A percentile compares a stretch with the other conserved stretches of the same genome.
These are phyloP conservation scores for Orbilia javanica DNA, from an alignment of 2,329 filamentous ascomycete species.

Conservation along the genomic window DNA sequence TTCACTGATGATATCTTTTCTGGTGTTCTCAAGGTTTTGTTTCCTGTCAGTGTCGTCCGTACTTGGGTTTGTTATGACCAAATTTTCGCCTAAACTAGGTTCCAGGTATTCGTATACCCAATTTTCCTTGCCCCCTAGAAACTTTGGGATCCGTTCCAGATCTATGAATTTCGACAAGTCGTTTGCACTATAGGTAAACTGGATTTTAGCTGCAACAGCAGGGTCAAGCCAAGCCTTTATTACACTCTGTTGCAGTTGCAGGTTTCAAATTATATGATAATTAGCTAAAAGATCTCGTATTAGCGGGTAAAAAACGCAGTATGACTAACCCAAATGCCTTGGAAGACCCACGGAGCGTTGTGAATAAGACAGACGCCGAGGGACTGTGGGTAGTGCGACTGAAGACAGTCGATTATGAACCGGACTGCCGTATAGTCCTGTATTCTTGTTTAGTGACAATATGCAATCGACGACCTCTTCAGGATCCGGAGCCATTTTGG, in stretches of 20 bases:
- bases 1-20: slow-evolving; percentile 73
- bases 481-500: no score
- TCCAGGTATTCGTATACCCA: slow-evolving; percentile 89
- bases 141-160: slow-evolving; percentile 76
- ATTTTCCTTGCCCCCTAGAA: slow-evolving; percentile 83
- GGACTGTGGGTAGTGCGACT: slow-evolving; percentile 96
- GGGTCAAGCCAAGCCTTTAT: slow-evolving; percentile 97
- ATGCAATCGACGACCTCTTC: no score
- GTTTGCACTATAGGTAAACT: slow-evolving; percentile 85
- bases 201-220: slow-evolving; percentile 92
- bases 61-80: slow-evolving; percentile 70
- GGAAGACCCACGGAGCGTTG: slow-evolving; percentile 96
- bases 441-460: no score
- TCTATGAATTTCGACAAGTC: slow-evolving; percentile 84
- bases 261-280: no score
- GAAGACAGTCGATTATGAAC: slow-evolving; percentile 99
- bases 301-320: background rate
- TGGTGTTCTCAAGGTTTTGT: slow-evolving; percentile 67
- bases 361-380: slow-evolving; percentile 91
- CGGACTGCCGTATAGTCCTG: slow-evolving; percentile 94
- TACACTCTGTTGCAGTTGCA: slow-evolving; percentile 77
- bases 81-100: slow-evolving; percentile 81
- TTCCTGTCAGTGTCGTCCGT: slow-evolving; percentile 73
- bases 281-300: slow-evolving; percentile 26
- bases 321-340: slow-evolving; percentile 72